These are phyloP conservation scores for Talaromyces sp. DNA, from an alignment of 2,329 filamentous ascomycete species.

Conservation along the genomic window DNA sequence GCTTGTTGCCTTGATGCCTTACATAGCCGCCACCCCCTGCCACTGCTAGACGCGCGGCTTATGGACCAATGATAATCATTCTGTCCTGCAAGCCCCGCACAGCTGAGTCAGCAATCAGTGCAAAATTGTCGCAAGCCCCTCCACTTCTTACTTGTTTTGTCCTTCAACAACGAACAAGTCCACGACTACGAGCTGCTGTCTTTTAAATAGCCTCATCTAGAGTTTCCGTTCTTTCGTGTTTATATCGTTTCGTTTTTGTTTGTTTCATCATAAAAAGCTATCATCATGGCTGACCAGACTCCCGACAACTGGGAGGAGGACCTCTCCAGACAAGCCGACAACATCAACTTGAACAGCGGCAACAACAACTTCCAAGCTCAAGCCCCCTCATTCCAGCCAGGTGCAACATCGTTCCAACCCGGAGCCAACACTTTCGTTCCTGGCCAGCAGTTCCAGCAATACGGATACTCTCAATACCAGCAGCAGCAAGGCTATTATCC, in stretches of 20 bases:
- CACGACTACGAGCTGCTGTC: background rate
- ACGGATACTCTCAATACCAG: slow-evolving; percentile 53
- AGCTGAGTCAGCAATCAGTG: slow-evolving; percentile 32
- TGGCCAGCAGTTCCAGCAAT: slow-evolving; percentile 63
- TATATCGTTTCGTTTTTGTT: slow-evolving; percentile 3
- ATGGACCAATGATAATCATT: background rate
- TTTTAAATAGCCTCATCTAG: background rate
- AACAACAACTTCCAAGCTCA: slow-evolving; percentile 49
- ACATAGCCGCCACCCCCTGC: background rate
- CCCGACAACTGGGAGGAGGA: slow-evolving; percentile 96
- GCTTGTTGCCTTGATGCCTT: slow-evolving; percentile 14
- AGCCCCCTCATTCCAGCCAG: slow-evolving; percentile 62
- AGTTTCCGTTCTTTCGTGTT: background rate
- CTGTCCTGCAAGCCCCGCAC: slow-evolving; percentile 1
- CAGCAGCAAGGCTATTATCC: slow-evolving; percentile 55
- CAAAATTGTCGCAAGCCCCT: slow-evolving; percentile 29
- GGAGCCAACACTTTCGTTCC: slow-evolving; percentile 70
- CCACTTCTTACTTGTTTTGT: slow-evolving; percentile 16
- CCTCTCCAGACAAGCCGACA: slow-evolving; percentile 73
- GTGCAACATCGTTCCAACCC: slow-evolving; percentile 70
- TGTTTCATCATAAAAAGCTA: slow-evolving; percentile 21
- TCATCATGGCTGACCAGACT: slow-evolving; percentile 68
- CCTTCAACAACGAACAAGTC: background rate
- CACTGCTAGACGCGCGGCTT: background rate
- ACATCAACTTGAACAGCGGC: slow-evolving; percentile 68